Evolutionary conservation across 345 rosid species (phyloP).

Genomic region (Acer campestre): DNA sequence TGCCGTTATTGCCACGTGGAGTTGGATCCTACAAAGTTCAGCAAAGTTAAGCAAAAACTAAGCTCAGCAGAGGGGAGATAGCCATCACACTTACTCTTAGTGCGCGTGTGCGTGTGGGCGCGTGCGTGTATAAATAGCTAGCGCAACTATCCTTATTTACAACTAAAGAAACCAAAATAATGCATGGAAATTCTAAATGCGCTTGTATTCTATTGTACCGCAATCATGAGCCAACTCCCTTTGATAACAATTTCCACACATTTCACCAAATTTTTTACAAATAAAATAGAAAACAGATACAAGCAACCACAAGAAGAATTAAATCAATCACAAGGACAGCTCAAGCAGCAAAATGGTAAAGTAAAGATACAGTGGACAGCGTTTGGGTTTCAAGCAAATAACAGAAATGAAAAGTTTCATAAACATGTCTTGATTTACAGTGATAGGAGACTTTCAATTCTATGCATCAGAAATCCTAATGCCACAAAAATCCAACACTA

Average conservation of each 20-base stretch:
- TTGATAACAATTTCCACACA: background rate
- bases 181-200: background rate
- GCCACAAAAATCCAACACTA: background rate
- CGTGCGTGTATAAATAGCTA: background rate
- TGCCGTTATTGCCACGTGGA: no score
- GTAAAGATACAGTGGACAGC: background rate
- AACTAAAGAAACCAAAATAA: background rate
- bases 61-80: no score
- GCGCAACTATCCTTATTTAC: background rate
- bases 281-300: background rate
- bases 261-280: background rate
- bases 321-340: background rate
- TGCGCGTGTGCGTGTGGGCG: no score
- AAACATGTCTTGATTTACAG: background rate
- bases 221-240: background rate
- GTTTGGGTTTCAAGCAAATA: background rate
- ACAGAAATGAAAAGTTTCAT: background rate
- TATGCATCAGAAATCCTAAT: conserved; percentile 2
- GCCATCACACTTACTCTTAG: background rate
- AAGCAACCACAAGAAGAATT: background rate
- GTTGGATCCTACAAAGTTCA: background rate
- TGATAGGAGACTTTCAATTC: background rate
- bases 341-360: background rate
- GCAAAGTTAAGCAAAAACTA: background rate
- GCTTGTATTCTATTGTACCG: background rate